Evolutionary conservation across 2,329 filamentous ascomycete genomes (phyloP), one percentile per base, ranked within the genome.

Genomic region (Penicillium sp.): DNA sequence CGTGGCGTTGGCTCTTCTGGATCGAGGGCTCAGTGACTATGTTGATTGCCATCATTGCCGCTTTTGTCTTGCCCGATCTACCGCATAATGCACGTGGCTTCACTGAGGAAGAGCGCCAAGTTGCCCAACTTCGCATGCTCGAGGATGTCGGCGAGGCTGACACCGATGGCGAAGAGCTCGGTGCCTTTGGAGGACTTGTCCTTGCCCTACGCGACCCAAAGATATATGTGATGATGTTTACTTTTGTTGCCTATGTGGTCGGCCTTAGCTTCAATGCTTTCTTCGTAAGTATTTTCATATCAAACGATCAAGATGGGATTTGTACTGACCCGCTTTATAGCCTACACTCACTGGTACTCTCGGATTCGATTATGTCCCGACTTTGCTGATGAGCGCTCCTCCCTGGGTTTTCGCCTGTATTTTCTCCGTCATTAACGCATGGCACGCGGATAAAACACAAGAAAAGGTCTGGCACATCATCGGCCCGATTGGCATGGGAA

Each of bases 151-250:
- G 82, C 38, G 80, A 84, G 66, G 80, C 79, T 0, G 82, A 84
- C 55, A 73, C 71, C 7, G 82, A 85, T 61, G 74, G 75, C 0
- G 72, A 74, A n/a, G 76, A 83, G 12, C 61, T 65, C 61, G 78
- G 78, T 3, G 65, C 75, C 2, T 80, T 83, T 57, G 77, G 78
- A 9, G 84, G 84, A 85, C 30, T 73, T 4, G 35, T 80, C 50
- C 82, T 87, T 79, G 82, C 83, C 0, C 65, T 85, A 47, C 84
- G 82, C 68, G 85, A 87, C 58, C 16, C 73, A 60, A 87, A 86
- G 74, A 83, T 86, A 58, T 87, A 85, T 64, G 64, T 87, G 57
- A 82, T 87, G 81, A 85, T 85, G 78, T 53, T 86, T 7, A 83
- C 82, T 1, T 82, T 86, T 55, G 83, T 82, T 3, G 81, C 83